Conservation (phyloP, 1,139 yeast species). For the Taphrina confusa region DNA sequence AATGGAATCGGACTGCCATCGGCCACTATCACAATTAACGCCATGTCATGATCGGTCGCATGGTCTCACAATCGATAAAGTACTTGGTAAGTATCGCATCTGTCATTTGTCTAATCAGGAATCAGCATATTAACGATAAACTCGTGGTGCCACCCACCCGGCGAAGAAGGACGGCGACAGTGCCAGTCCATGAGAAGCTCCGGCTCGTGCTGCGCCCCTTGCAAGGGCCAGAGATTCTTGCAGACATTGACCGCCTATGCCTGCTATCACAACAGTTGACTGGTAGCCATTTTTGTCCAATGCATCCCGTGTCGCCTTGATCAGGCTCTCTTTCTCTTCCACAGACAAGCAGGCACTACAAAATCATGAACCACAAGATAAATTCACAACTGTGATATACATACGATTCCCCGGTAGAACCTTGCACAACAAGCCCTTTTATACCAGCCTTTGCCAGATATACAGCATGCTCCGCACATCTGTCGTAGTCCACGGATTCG, state of each 20-base stretch:
- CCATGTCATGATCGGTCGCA: background rate
- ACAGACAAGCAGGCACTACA: constrained; percentile 49
- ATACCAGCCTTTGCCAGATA: constrained; percentile 52
- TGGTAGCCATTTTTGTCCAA: constrained; percentile 45
- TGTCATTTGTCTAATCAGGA: background rate
- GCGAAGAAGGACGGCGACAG: background rate
- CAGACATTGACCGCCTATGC: constrained; percentile 52
- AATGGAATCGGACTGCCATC: constrained; percentile 48
- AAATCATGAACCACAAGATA: background rate
- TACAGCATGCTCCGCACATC: constrained; percentile 52
- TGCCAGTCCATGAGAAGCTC: constrained; percentile 53
- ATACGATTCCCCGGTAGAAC: constrained; percentile 43
- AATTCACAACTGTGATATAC: background rate
- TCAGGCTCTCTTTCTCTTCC: constrained; percentile 49
- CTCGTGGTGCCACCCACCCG: background rate
- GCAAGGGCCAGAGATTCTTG: constrained; percentile 51
- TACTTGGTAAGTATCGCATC: background rate
- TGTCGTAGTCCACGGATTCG: constrained; percentile 49
- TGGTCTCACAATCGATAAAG: background rate
- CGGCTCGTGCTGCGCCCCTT: constrained; percentile 48
- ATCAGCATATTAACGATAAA: background rate
- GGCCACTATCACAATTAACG: too few relatives aligned
- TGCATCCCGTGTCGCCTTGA: constrained; percentile 47
- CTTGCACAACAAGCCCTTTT: constrained; percentile 54
- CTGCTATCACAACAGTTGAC: constrained; percentile 51